phyloP scores from a whole-genome alignment of 2,329 filamentous ascomycete genomes.

The Pochonia chlamydosporia region DNA sequence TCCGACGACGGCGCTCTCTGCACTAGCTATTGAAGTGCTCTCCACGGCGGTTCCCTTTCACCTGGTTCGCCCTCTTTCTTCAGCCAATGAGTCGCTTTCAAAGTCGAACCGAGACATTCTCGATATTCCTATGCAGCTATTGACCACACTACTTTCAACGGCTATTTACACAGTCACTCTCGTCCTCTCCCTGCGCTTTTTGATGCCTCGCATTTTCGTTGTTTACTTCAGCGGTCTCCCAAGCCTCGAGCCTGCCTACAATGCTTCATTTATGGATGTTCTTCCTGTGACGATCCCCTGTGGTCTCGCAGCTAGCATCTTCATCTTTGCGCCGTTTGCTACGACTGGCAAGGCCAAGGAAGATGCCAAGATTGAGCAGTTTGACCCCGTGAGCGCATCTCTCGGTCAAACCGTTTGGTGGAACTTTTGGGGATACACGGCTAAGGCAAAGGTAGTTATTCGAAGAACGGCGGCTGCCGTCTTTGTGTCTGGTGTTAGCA shows the following conservation, averaged over 20 bases:
- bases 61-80: constrained; percentile 63
- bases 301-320: constrained; percentile 66
- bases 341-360: constrained; percentile 42
- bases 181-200: constrained; percentile 61
- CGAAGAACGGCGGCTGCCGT: constrained; percentile 57
- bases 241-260: constrained; percentile 62
- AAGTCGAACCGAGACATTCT: constrained; percentile 60
- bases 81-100: constrained; percentile 52
- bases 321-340: constrained; percentile 69
- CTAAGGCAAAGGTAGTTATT: constrained; percentile 57
- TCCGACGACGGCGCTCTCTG: constrained; percentile 51
- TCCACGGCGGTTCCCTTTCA: constrained; percentile 69
- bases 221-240: constrained; percentile 68
- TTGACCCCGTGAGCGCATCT: constrained; percentile 59
- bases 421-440: constrained; percentile 66
- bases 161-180: constrained; percentile 71
- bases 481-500: constrained; percentile 50
- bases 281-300: constrained; percentile 53
- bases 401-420: constrained; percentile 65
- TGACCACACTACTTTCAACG: constrained; percentile 63
- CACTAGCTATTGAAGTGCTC: constrained; percentile 61
- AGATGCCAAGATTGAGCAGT: constrained; percentile 44
- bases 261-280: constrained; percentile 54
- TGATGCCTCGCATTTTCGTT: constrained; percentile 67
- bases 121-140: constrained; percentile 55